These are phyloP conservation scores for Aspergillus heteromorphus DNA, from an alignment of 495 filamentous ascomycete species.

Conservation along the genomic window DNA sequence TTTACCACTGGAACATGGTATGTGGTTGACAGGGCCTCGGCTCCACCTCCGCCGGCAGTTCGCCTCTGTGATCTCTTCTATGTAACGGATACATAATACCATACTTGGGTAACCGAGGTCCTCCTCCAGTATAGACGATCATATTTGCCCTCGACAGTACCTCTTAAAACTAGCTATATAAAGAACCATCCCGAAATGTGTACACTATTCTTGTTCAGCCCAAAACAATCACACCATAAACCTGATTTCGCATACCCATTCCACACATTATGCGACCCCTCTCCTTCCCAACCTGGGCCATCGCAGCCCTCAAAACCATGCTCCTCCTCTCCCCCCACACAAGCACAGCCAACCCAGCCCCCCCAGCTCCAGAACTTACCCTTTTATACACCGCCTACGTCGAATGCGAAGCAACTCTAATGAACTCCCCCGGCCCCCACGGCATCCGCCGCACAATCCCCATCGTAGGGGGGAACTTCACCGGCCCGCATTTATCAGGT, in stretches of 20 bases:
- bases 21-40: no score
- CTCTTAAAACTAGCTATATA: no score
- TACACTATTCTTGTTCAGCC: neutral
- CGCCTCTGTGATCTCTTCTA: neutral
- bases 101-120: neutral
- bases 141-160: neutral
- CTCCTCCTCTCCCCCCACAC: neutral
- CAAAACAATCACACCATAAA: neutral
- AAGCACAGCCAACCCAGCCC: neutral
- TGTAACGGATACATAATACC: neutral
- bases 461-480: conserved; percentile 31
- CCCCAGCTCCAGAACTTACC: conserved; percentile 20
- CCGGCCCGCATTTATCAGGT: conserved; percentile 23
- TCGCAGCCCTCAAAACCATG: neutral
- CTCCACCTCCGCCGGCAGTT: neutral
- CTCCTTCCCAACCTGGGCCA: neutral
- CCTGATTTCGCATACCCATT: neutral
- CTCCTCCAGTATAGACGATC: no score
- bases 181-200: no score
- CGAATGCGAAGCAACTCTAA: conserved; percentile 18
- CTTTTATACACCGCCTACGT: conserved; percentile 28
- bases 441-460: conserved; percentile 24
- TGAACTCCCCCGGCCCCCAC: conserved; percentile 17
- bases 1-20: no score
- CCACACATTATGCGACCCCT: neutral